Evolutionary conservation across 345 rosid species (phyloP), one percentile per base, ranked within the genome.

Genomic region (Streptanthus diversifolius): DNA sequence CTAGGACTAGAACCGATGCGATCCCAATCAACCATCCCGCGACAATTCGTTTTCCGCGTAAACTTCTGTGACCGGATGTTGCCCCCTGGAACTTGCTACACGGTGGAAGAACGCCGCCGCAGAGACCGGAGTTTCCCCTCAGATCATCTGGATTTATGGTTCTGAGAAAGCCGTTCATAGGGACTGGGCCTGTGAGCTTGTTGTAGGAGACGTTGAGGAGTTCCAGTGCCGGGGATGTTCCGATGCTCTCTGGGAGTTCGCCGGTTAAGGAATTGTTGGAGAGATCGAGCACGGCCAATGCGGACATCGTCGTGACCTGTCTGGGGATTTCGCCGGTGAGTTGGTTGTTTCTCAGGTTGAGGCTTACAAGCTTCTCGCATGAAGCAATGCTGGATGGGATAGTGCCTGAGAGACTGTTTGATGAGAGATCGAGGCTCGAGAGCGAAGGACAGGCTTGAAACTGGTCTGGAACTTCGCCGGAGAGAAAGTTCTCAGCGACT

Each of bases 401-500:
- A 56, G 53, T 75, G 47, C 98, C 92, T n/a, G 81, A 70, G 35
- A 93, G 77, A 74, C 48, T 81, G 83, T 91, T 93, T 43, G 86
- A 81, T 29, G 97, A 91, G 70, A 93, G 91, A 79, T 93, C 98
- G 49, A 93, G 89, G 63, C 70, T 80, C 4, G 91, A 81, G 47
- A 93, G 97, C 2, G 95, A 80, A 77, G 97, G 97, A 69, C 92
- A 88, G 72, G 88, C 98, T 80, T 93, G 98, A 79, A 91, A 91
- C 66, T 84, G 92, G 41, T 86, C 92, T 0, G 98, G 98, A 60
- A 93, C 64, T 76, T 88, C 91, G n/a, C 97, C 98, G 54, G 70
- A 75, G 47, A 93, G 71, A 32, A 77, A 75, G 40, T 91, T 93
- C 24, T 76, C 84, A 8, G 96, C 79, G 52, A 86, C 88, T 11